These are phyloP conservation scores for Cryptococcus hybrid DNA, from an alignment of 1,284 basidiomycete genomes.

Conservation along the genomic window DNA sequence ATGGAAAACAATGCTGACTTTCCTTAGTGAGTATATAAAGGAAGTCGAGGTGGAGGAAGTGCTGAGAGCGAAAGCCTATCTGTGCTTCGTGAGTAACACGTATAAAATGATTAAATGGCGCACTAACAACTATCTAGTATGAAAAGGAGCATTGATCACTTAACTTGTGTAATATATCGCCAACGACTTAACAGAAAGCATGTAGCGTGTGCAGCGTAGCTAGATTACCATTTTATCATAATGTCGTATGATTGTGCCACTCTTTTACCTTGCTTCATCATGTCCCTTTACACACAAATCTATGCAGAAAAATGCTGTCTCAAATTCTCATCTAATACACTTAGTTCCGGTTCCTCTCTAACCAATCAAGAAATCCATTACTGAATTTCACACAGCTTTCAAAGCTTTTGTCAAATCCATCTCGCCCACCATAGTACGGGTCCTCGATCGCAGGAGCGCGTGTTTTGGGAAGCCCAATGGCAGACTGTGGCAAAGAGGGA, in stretches of 20 bases:
- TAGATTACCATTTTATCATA: no score
- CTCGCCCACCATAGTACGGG: slow-evolving; percentile 51
- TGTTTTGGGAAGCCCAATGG: slow-evolving; percentile 10
- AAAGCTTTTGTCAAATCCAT: slow-evolving; percentile 52
- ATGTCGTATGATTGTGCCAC: no score
- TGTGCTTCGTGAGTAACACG: slow-evolving; percentile 52
- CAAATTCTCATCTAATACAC: neutral
- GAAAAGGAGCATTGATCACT: neutral
- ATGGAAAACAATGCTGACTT: neutral
- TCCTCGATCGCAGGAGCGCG: slow-evolving; percentile 36
- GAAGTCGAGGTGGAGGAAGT: slow-evolving; percentile 81
- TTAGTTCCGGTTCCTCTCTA: slow-evolving; percentile 21
- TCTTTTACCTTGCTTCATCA: no score
- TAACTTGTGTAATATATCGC: neutral
- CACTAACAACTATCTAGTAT: neutral
- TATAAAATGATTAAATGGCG: neutral
- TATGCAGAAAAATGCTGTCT: neutral
- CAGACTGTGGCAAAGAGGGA: slow-evolving; percentile 23
- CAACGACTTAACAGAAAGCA: neutral
- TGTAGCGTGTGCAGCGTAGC: no score
- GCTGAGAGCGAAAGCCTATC: slow-evolving; percentile 82
- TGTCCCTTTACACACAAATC: neutral
- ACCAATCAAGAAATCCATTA: slow-evolving; percentile 44
- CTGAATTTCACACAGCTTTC: slow-evolving; percentile 49
- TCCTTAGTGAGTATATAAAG: slow-evolving; percentile 62